These are phyloP conservation scores for Vigna reflexopilosa DNA, from an alignment of 306 rosid species.

Conservation along the genomic window DNA sequence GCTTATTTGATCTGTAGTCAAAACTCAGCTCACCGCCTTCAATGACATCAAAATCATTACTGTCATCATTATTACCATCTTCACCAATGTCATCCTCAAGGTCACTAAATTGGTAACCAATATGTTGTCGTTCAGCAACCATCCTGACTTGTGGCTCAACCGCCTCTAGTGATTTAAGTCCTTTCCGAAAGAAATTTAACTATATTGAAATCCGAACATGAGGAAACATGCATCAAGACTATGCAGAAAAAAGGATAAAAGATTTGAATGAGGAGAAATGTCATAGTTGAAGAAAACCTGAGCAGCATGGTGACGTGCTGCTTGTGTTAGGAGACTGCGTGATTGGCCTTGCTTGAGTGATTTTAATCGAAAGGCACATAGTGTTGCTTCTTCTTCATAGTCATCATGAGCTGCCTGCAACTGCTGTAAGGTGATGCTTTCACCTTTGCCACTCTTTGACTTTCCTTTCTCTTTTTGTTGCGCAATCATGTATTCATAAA, in stretches of 20 bases:
- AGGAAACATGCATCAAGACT: slow-evolving; percentile 34
- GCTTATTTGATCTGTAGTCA: slow-evolving; percentile 64
- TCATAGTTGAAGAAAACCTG: slow-evolving; percentile 59
- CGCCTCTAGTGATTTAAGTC: slow-evolving; percentile 84
- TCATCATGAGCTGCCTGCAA: slow-evolving; percentile 72
- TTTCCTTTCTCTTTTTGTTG: slow-evolving; percentile 82
- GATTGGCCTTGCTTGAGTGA: slow-evolving; percentile 90
- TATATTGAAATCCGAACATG: slow-evolving; percentile 47
- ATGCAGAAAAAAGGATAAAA: slow-evolving; percentile 20
- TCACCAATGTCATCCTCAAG: slow-evolving; percentile 71
- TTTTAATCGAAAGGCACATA: slow-evolving; percentile 79
- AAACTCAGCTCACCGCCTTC: slow-evolving; percentile 79
- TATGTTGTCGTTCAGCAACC: slow-evolving; percentile 72
- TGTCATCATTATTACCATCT: slow-evolving; percentile 50
- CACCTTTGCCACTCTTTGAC: slow-evolving; percentile 77
- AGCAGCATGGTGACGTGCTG: slow-evolving; percentile 92
- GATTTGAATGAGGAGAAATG: slow-evolving; percentile 36
- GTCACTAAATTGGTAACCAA: slow-evolving; percentile 81
- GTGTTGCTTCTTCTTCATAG: slow-evolving; percentile 76
- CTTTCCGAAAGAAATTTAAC: slow-evolving; percentile 91
- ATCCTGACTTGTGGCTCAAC: slow-evolving; percentile 84
- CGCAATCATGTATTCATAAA: slow-evolving; percentile 70
- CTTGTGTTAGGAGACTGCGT: slow-evolving; percentile 90
- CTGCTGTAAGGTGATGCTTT: slow-evolving; percentile 65
- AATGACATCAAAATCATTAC: slow-evolving; percentile 48